Base-by-base conservation (phyloP, 768 basidiomycete species). In the Suillus placidus region DNA sequence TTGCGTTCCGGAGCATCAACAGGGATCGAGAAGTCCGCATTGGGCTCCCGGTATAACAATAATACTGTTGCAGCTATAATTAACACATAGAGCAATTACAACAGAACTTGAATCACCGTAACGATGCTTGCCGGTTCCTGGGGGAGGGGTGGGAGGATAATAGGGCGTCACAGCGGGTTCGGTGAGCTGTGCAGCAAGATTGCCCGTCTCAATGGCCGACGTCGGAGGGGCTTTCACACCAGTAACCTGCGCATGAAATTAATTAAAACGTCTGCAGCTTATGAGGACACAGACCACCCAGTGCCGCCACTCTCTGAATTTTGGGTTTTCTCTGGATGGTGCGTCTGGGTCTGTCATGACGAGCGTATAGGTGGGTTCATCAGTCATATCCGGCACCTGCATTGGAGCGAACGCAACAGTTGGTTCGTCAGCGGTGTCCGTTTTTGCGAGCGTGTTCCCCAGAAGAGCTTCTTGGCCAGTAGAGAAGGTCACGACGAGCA, bases 281-380 rank as follows among this genome's bases (percentile, higher is more conserved):
- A 40, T 40, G 23, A 30, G 20, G 4, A 12, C 1, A 69, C 81
- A 71, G 66, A 87, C 84, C 42, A 88, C 74, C 86, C 85, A 87
- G 64, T 88, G 87, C 54, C 86, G 79, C 78, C 84, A 87, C 66
- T 86, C 72, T 1, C 82, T 77, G 71, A 77, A 84, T 68, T 79
- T 84, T 1, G 84, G 85, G 43, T 85, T 79, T 8, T 67, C 72
- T 55, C 82, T 74, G 1, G 84, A 85, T 0, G 86, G 87, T 4
- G 87, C 87, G 65, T 87, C 87, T 2, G 86, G 87, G 69, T 88
- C 87, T 4, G 82, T 82, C 83, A 87, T 82, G 40, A 85, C 83
- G 42, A 87, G 74, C 9, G 87, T 86, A 67, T 85, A 87, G 4
- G 78, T 78, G 9, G 76, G 66, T 40, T 80, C 79, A 1, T 70